These are phyloP conservation scores for Wickerhamomyces kurtzmanii DNA, from an alignment of 805 yeast genomes.

Conservation along the genomic window DNA sequence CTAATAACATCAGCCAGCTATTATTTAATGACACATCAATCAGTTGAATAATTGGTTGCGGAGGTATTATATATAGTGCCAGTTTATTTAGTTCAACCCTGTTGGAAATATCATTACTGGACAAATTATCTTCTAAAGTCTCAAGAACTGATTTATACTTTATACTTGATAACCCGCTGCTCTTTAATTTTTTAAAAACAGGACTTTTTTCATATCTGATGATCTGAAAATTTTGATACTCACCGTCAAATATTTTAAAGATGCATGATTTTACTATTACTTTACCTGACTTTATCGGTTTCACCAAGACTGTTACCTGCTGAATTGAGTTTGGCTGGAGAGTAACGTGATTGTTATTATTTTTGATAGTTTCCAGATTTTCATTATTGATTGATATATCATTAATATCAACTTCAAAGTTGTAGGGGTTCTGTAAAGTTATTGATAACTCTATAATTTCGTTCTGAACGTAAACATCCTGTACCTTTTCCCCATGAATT, in stretches of 20 bases:
- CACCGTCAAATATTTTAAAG: conserved; percentile 42
- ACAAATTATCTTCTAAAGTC: conserved; percentile 8
- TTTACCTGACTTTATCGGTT: conserved; percentile 38
- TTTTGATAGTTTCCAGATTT: conserved; percentile 18
- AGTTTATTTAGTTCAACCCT: conserved; percentile 19
- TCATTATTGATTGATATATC: conserved; percentile 29
- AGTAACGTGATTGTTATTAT: conserved; percentile 20
- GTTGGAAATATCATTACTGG: conserved; percentile 6
- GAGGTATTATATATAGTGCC: conserved; percentile 22
- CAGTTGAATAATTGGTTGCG: conserved; percentile 55
- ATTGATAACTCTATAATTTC: conserved; percentile 53
- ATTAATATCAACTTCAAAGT: conserved; percentile 56
- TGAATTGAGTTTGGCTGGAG: conserved; percentile 28
- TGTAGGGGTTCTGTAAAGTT: conserved; percentile 69
- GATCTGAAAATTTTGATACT: conserved; percentile 32
- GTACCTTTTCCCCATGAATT: conserved; percentile 9
- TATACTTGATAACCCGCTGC: conserved; percentile 5
- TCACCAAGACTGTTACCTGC: conserved; percentile 32
- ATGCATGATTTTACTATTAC: conserved; percentile 40
- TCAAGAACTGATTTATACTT: not conserved
- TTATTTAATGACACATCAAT: conserved; percentile 43
- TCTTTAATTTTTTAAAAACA: conserved; percentile 18
- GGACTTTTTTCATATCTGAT: conserved; percentile 19
- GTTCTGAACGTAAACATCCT: conserved; percentile 39
- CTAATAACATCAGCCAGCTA: conserved; percentile 66